Conservation (phyloP, 495 filamentous ascomycete genomes). For the Parathielavia appendiculata region DNA sequence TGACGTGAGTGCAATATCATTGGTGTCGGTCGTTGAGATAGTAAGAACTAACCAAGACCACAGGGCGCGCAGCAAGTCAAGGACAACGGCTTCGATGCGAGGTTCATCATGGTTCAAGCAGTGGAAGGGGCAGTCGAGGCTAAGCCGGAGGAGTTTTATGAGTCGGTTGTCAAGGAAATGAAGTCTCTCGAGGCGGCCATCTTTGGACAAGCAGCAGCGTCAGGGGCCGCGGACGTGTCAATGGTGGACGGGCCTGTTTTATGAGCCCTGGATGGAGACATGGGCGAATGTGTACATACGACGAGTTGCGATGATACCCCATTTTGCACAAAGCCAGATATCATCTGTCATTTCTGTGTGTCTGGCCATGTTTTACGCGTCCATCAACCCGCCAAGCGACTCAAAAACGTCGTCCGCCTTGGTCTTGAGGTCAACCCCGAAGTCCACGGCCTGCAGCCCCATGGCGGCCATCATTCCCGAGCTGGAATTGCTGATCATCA, state of each 20-base stretch:
- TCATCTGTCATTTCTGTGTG: no score
- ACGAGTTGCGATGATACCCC: constrained; percentile 9
- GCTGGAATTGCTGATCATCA: no score
- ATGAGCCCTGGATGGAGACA: neutral
- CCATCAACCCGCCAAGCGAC: no score
- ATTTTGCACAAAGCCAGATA: no score
- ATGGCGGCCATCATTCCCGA: no score
- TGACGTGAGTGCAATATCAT: constrained; percentile 33
- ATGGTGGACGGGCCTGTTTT: constrained; percentile 18
- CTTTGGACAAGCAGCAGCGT: constrained; percentile 16
- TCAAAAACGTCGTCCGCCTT: no score
- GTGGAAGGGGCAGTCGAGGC: constrained; percentile 60
- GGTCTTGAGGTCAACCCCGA: no score
- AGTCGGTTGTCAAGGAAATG: constrained; percentile 60
- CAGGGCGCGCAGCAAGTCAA: constrained; percentile 72
- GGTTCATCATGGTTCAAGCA: constrained; percentile 66
- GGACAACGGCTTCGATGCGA: constrained; percentile 60
- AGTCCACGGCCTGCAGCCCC: no score
- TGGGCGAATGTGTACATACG: neutral
- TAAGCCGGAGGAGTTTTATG: constrained; percentile 55
- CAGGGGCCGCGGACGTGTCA: constrained; percentile 19
- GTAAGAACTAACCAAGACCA: neutral
- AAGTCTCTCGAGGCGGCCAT: constrained; percentile 22
- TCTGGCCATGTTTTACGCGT: no score
- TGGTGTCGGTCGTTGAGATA: neutral